phyloP scores from a whole-genome alignment of 2,329 filamentous ascomycete species.

The Fusarium sterilihyphosum region DNA sequence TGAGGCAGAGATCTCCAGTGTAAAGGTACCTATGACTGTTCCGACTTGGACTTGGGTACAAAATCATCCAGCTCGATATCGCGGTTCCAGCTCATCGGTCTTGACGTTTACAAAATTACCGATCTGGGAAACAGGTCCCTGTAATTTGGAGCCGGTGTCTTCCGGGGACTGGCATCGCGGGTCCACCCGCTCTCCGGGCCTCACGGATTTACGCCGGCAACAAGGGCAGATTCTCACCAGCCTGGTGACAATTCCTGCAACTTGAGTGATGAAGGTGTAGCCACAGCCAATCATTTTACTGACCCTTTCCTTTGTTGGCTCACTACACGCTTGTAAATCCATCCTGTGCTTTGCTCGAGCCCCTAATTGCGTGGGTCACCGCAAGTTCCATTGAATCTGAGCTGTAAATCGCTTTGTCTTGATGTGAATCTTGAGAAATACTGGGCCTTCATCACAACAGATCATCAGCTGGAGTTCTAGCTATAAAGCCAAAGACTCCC shows the following conservation, averaged over 20 bases:
- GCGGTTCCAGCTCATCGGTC: background rate
- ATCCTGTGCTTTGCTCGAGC: background rate
- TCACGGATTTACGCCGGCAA: slow-evolving; percentile 22
- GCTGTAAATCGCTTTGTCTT: background rate
- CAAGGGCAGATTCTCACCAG: slow-evolving; percentile 4
- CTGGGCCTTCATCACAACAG: background rate
- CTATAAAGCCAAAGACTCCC: slow-evolving; percentile 1
- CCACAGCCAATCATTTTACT: slow-evolving; percentile 7
- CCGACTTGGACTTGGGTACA: background rate
- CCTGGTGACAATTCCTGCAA: background rate
- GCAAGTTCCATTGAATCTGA: background rate
- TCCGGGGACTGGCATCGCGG: slow-evolving; percentile 8
- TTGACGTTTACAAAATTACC: background rate
- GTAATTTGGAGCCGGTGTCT: slow-evolving; percentile 13
- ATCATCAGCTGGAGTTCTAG: background rate
- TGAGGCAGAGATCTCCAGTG: background rate
- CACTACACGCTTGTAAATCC: background rate
- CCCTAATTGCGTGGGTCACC: background rate
- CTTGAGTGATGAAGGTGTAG: background rate
- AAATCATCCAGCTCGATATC: background rate
- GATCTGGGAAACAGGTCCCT: slow-evolving; percentile 12
- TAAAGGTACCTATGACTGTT: background rate
- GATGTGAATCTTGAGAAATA: background rate
- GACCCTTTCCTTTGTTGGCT: background rate
- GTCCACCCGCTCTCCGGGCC: slow-evolving; percentile 1